Base-by-base conservation (phyloP, 192 early-diverging fungal genomes). In the Mortierella hygrophila region DNA sequence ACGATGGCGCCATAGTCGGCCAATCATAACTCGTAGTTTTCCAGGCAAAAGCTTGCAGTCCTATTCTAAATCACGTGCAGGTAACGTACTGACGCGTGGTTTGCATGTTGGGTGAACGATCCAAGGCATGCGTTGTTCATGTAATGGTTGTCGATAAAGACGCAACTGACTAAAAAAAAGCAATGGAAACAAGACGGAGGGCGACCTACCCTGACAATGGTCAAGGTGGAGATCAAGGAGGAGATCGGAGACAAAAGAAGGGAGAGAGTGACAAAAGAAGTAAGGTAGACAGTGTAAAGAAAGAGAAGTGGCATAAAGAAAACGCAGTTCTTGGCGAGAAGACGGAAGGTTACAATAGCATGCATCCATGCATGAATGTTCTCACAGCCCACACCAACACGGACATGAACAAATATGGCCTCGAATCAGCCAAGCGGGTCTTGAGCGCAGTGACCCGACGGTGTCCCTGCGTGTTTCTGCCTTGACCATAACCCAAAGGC, bases 1-100 rank as follows among this genome's bases (percentile, higher is more conserved):
- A 54, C 63, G 32, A 77, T 77, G 76, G 76, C 76, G 47, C 60
- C 41, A 47, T 47, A 69, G 26, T 40, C 76, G 1, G 68, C 76
- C 76, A 77, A 77, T 77, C 29, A 76, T 15, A 42, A 6, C 54
- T 23, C 29, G 40, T n/a, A 8, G 16, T 29, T n/a, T 11, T 3
- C 32, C 26, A n/a, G 55, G 60, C 26, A 63, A 0, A 29, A 9
- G 1, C 60, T 35, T 15, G 1, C 5, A 4, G 49, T 52, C 0
- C 11, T 65, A 0, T 26, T n/a, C 0, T 26, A 57, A 10, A 26
- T 65, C 60, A 65, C 60, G 60, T 65, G 60, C 10, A 65, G 60
- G 60, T 65, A 65, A 15, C 11, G 0, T 6, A 26, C 32, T 65
- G 60, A 65, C 26, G 60, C 10, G 29, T 13, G 4, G 32, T 65